Conservation (phyloP, 208 protist species). For the Trypanosoma cruzi region DNA sequence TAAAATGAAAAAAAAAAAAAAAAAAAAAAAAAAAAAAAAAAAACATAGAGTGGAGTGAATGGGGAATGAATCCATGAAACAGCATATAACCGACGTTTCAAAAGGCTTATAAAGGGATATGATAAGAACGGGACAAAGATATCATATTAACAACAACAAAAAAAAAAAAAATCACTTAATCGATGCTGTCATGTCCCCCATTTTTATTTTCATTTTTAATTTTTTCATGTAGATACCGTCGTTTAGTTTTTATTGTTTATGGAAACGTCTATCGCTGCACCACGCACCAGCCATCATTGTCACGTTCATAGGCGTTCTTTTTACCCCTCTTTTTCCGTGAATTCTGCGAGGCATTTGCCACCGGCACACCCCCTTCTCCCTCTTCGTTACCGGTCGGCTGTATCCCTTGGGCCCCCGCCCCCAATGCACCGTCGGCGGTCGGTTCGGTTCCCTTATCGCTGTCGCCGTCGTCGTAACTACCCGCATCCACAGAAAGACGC, state of each 20-base stretch:
- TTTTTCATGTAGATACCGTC: neutral
- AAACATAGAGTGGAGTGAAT: neutral
- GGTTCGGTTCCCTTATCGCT: neutral
- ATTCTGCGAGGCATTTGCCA: constrained; percentile 18
- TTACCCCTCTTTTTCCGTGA: constrained; percentile 40
- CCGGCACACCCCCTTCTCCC: constrained; percentile 16
- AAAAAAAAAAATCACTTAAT: neutral
- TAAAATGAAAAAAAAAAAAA: neutral
- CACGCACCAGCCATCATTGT: constrained; percentile 66
- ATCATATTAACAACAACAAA: no score
- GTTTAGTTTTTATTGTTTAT: neutral
- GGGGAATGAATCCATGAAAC: neutral
- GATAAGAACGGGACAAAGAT: neutral
- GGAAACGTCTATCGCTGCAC: constrained; percentile 12
- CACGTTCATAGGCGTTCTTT: constrained; percentile 70
- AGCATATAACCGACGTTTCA: neutral
- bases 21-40: neutral
- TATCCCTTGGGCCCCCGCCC: constrained; percentile 17
- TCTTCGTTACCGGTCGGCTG: constrained; percentile 17
- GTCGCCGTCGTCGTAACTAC: constrained; percentile 21
- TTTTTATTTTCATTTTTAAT: constrained; percentile 7
- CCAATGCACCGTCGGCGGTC: neutral
- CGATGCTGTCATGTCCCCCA: neutral
- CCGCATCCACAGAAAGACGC: constrained; percentile 60
- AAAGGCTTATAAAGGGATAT: no score